Conservation (phyloP, 371 early-diverging fungal genomes). For the Mortierella sp. region DNA sequence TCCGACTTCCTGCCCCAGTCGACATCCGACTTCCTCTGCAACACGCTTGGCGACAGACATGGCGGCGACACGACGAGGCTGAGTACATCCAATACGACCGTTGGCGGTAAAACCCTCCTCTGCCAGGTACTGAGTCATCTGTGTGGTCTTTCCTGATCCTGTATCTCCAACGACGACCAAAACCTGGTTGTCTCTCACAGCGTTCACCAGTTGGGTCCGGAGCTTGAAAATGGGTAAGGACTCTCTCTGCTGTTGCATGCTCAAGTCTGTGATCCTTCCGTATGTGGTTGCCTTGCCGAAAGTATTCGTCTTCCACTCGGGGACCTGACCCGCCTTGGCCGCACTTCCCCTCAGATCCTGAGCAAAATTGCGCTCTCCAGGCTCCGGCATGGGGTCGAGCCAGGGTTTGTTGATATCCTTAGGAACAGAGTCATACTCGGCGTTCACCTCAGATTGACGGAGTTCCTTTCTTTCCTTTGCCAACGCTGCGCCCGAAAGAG, state of each 20-base stretch:
- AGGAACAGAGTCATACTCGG: slow-evolving; percentile 91
- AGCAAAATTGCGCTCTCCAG: slow-evolving; percentile 90
- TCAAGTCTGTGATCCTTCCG: slow-evolving; percentile 90
- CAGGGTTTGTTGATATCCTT: slow-evolving; percentile 92
- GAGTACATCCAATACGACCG: slow-evolving; percentile 98
- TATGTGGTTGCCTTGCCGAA: slow-evolving; percentile 92
- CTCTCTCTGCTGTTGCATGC: slow-evolving; percentile 94
- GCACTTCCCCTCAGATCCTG: slow-evolving; percentile 86
- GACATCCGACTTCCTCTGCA: slow-evolving; percentile 97
- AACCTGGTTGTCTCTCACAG: slow-evolving; percentile 91
- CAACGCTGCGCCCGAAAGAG: slow-evolving; percentile 91
- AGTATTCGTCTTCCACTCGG: slow-evolving; percentile 95
- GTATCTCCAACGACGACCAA: slow-evolving; percentile 97
- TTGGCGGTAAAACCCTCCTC: slow-evolving; percentile 91
- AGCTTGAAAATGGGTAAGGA: slow-evolving; percentile 92
- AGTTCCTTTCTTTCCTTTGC: slow-evolving; percentile 96
- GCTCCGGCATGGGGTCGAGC: slow-evolving; percentile 96
- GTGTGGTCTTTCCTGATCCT: slow-evolving; percentile 99
- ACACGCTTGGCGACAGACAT: slow-evolving; percentile 99
- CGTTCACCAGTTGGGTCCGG: slow-evolving; percentile 84
- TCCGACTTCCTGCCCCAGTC: slow-evolving; percentile 96
- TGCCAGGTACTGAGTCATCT: slow-evolving; percentile 98
- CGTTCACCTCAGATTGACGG: slow-evolving; percentile 88
- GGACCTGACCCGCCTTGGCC: slow-evolving; percentile 76
- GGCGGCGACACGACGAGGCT: slow-evolving; percentile 99